These are phyloP conservation scores for Bryoerythrophyllum caledonicum DNA, from an alignment of 225 moss, liverwort and hornwort genomes.

Conservation along the genomic window DNA sequence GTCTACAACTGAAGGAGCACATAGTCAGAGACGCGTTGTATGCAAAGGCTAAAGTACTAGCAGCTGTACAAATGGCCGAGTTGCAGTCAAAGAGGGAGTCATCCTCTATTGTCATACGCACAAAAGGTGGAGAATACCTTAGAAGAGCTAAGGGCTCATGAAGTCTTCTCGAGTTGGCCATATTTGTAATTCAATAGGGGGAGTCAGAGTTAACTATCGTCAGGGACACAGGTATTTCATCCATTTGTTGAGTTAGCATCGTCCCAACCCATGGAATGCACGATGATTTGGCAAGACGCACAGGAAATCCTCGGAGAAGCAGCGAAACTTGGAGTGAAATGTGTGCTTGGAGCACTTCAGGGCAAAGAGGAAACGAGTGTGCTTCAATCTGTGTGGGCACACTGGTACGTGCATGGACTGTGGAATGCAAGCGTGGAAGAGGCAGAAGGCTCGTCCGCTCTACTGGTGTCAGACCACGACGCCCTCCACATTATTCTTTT, in stretches of 20 bases:
- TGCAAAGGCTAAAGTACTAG: constrained; percentile 18
- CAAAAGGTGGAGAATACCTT: not conserved
- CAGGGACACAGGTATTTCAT: too few species aligned
- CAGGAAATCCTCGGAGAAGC: not conserved
- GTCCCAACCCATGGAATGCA: too few species aligned
- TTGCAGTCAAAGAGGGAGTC: not conserved
- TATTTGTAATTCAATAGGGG: not conserved
- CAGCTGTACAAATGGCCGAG: not conserved
- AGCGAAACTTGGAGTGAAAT: not conserved
- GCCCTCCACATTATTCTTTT: too few species aligned
- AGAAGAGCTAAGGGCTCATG: not conserved
- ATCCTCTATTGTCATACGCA: not conserved
- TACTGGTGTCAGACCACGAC: too few species aligned
- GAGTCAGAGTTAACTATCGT: not conserved
- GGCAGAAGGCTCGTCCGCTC: too few species aligned
- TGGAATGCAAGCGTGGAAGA: too few species aligned
- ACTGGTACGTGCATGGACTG: too few species aligned
- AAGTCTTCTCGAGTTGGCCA: not conserved
- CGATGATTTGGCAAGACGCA: not conserved
- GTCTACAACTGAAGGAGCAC: not conserved
- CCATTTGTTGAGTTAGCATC: too few species aligned
- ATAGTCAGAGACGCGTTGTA: not conserved
- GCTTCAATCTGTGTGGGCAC: too few species aligned
- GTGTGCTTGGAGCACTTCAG: not conserved
- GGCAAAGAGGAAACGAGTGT: not conserved